Base-by-base conservation (phyloP, 2,329 filamentous ascomycete species). In the Diaporthe destruens region DNA sequence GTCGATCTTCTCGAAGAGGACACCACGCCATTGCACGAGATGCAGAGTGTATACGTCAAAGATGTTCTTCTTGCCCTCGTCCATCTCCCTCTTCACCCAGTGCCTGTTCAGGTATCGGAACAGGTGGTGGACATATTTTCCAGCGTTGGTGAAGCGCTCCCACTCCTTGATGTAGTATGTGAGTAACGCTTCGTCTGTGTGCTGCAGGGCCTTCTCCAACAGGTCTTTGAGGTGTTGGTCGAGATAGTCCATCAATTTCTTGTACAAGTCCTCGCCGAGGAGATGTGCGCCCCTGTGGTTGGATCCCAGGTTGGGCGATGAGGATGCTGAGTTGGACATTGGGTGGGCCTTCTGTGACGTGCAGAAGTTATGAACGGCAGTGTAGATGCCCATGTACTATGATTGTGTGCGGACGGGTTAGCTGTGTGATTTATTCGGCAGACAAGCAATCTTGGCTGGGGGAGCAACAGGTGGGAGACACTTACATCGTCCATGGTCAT, bases 31-130 rank as follows among this genome's bases (percentile, higher is more conserved):
- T 80, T 96, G 94, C 25, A 98, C 96, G 53, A 99, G 86, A 78
- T 99, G 96, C 47, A 99, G 85, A 0, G 96, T 99, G 83, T 99
- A 99, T 61, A 99, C 96, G 81, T 99, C 96, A 82, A 97, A 98
- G 9, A 98, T 94, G 79, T 96, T 94, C 86, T 98, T 98, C 85
- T 99, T 98, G 44, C 96, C 96, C 82, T 99, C 96, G 75, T 99
- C 96, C 84, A 99, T 98, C 84, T 99, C 96, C 39, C 96, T 89
- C 87, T 98, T 99, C 2, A 99, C 96, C 96, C 97, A 99, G 84
- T 99, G 96, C 39, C 96, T 91, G 80, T 99, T 99, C 34, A 99
- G 90, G 80, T 99, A 99, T 69, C 93, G 88, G 86, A 99, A 99
- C 9, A 99, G 86, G 81, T 99, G 96, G 83, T 99, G 97, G 81